Conservation (phyloP, 306 rosid genomes). For the Astragalus membranaceus region DNA sequence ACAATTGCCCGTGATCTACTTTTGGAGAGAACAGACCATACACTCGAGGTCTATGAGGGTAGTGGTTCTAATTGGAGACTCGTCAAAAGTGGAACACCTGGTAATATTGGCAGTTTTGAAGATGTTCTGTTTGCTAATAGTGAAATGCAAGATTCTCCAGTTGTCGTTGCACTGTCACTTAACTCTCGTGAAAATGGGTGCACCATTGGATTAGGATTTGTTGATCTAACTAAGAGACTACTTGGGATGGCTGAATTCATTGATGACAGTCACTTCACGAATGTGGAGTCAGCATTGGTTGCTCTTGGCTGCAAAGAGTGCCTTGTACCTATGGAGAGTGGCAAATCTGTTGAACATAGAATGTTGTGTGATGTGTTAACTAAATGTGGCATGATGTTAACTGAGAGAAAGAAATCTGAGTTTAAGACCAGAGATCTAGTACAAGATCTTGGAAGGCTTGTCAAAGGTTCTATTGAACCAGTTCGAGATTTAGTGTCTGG, state of each 20-base stretch:
- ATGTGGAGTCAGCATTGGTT: slow-evolving; percentile 82
- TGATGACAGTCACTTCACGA: slow-evolving; percentile 87
- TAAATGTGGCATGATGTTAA: slow-evolving; percentile 86
- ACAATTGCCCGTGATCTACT: slow-evolving; percentile 81
- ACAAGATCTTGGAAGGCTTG: slow-evolving; percentile 85
- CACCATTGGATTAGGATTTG: slow-evolving; percentile 70
- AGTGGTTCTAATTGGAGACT: slow-evolving; percentile 87
- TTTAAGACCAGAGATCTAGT: slow-evolving; percentile 85
- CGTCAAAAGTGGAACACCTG: slow-evolving; percentile 88
- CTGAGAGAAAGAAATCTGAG: slow-evolving; percentile 82
- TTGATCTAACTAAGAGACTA: slow-evolving; percentile 78
- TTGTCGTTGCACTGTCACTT: slow-evolving; percentile 66
- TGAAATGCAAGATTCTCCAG: slow-evolving; percentile 98
- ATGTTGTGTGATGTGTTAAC: slow-evolving; percentile 58
- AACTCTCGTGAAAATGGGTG: slow-evolving; percentile 70
- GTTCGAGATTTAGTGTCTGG: slow-evolving; percentile 80
- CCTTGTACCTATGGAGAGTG: slow-evolving; percentile 60
- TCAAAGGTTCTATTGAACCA: slow-evolving; percentile 89
- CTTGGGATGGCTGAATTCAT: slow-evolving; percentile 91
- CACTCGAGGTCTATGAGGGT: slow-evolving; percentile 90
- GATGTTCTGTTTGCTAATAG: slow-evolving; percentile 86
- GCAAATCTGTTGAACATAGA: slow-evolving; percentile 57
- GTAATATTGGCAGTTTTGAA: slow-evolving; percentile 86
- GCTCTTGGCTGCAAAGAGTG: slow-evolving; percentile 98
- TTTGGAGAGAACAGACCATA: slow-evolving; percentile 88